phyloP scores from a whole-genome alignment of 129 eudicot species.

The Ambrosia trifida region DNA sequence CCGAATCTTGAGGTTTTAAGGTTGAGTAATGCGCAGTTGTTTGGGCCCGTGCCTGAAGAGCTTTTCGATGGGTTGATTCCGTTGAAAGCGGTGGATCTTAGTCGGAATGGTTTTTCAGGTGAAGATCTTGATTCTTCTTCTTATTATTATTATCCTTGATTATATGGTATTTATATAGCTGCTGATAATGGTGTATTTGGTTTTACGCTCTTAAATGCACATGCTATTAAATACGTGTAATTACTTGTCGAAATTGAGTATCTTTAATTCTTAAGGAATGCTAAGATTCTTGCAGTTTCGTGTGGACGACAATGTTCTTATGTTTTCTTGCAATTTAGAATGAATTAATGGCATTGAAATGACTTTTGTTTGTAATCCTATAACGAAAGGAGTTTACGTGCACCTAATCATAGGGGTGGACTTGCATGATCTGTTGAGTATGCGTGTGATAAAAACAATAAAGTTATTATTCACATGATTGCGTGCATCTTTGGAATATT shows the following conservation, averaged over 20 bases:
- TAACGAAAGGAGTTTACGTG: neutral
- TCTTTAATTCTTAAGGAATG: neutral
- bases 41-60: slow-evolving; percentile 70
- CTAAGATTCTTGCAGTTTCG: slow-evolving; percentile 1
- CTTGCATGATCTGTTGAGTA: neutral
- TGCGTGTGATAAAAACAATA: neutral
- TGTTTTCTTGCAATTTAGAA: neutral
- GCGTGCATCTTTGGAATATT: neutral
- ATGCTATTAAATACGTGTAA: slow-evolving; percentile 12
- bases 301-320: slow-evolving; percentile 1
- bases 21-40: slow-evolving; percentile 61
- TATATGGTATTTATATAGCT: neutral
- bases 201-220: slow-evolving; percentile 10
- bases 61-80: slow-evolving; percentile 59
- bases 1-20: slow-evolving; percentile 64
- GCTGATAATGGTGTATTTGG: neutral
- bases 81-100: slow-evolving; percentile 83
- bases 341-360: neutral
- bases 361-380: neutral
- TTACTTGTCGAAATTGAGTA: slow-evolving; percentile 5
- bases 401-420: neutral
- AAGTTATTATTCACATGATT: neutral
- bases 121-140: slow-evolving; percentile 27
- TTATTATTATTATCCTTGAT: neutral
- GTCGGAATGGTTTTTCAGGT: slow-evolving; percentile 94